Conservation (phyloP, 2,329 filamentous ascomycete genomes). For the Rhynchosporium secalis region DNA sequence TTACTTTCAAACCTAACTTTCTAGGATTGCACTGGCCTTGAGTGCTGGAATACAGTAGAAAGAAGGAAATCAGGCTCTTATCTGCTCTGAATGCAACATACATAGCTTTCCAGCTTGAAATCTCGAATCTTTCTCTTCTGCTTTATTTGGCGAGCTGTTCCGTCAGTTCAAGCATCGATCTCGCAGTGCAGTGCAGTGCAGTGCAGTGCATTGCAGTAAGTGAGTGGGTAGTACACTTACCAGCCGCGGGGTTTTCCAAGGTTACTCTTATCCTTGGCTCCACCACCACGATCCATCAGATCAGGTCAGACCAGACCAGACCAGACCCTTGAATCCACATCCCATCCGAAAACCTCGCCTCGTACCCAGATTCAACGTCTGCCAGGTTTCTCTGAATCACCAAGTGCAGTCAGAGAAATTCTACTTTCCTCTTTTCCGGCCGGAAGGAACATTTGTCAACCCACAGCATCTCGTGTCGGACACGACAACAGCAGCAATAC, state of each 20-base stretch:
- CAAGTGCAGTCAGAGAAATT: constrained; percentile 15
- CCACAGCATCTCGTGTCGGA: constrained; percentile 4
- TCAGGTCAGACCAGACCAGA: constrained; percentile 1
- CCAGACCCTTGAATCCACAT: constrained; percentile 20
- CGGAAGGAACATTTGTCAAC: neutral
- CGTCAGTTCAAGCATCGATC: constrained; percentile 1
- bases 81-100: neutral
- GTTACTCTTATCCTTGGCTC: constrained; percentile 25
- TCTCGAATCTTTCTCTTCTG: neutral
- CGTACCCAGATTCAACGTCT: constrained; percentile 24
- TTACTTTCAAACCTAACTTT: constrained; percentile 4
- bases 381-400: constrained; percentile 19
- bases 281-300: constrained; percentile 19
- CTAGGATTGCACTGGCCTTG: constrained; percentile 11
- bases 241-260: constrained; percentile 22
- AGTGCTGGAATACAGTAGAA: constrained; percentile 14
- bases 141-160: constrained; percentile 2
- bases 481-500: constrained; percentile 8
- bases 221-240: neutral
- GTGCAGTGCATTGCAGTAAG: neutral
- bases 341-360: constrained; percentile 18
- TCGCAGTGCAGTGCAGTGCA: constrained; percentile 1
- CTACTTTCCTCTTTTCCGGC: constrained; percentile 1
- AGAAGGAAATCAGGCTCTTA: constrained; percentile 8
- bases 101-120: no score